phyloP scores from a whole-genome alignment of 225 moss, liverwort and hornwort genomes.

The Straminergon stramineum region DNA sequence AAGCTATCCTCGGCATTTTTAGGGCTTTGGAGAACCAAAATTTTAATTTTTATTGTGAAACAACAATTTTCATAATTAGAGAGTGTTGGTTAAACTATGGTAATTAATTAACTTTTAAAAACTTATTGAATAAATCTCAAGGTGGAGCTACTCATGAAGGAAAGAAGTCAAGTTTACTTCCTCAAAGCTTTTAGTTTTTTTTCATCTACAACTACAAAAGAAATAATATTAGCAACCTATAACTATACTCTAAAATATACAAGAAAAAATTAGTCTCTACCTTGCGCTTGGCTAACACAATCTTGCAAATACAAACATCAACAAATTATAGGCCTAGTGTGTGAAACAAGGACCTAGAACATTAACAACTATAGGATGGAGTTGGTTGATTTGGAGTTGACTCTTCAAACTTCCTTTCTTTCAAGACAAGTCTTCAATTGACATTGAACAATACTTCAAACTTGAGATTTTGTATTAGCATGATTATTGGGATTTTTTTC shows the following conservation, averaged over 20 bases:
- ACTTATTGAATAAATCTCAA: background rate
- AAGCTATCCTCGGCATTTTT: background rate
- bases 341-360: background rate
- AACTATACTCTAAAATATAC: background rate
- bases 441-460: background rate
- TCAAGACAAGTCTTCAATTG: background rate
- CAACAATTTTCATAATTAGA: background rate
- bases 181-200: background rate
- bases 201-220: background rate
- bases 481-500: background rate
- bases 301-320: background rate
- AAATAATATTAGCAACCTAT: background rate
- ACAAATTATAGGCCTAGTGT: background rate
- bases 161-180: background rate
- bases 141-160: no score
- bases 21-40: background rate
- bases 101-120: background rate
- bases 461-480: background rate
- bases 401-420: background rate
- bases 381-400: background rate
- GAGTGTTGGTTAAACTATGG: background rate
- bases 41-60: background rate
- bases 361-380: background rate
- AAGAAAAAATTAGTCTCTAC: background rate
- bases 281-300: no score